Conservation (phyloP, 2,329 filamentous ascomycete genomes). For the Penicillium sp. region DNA sequence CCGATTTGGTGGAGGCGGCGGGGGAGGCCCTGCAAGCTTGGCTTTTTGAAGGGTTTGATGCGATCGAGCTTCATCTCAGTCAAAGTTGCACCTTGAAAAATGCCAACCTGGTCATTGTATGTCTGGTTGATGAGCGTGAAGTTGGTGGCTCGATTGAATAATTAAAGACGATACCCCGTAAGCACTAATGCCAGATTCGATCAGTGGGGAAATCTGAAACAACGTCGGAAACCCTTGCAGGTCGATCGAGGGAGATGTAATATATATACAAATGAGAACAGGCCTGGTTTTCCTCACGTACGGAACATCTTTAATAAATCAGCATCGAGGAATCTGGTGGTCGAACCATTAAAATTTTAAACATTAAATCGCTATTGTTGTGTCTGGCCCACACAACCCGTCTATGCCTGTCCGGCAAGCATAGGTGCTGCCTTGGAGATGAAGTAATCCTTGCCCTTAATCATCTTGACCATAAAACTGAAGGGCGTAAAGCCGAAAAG, state of each 20-base stretch:
- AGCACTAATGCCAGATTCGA: background rate
- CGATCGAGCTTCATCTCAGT: background rate
- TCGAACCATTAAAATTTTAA: background rate
- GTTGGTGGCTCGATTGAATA: too few species aligned
- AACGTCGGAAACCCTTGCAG: background rate
- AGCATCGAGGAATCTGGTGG: too few species aligned
- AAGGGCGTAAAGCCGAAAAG: constrained; percentile 39
- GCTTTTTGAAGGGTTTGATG: background rate
- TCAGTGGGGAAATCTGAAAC: background rate
- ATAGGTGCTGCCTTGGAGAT: constrained; percentile 22
- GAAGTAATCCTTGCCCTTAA: constrained; percentile 47
- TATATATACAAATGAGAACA: too few species aligned
- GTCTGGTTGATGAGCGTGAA: background rate
- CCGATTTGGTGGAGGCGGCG: constrained; percentile 3
- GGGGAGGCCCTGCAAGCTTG: background rate
- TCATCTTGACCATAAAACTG: constrained; percentile 41
- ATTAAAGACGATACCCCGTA: background rate
- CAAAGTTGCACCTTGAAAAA: background rate
- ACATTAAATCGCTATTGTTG: background rate
- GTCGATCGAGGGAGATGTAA: too few species aligned
- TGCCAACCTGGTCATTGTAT: background rate
- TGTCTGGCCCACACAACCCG: background rate
- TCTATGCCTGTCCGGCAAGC: constrained; percentile 17
- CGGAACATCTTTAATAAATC: too few species aligned
- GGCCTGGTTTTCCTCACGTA: too few species aligned